phyloP scores from a whole-genome alignment of 2,329 filamentous ascomycete species.

The Parafenestella ontariensis region DNA sequence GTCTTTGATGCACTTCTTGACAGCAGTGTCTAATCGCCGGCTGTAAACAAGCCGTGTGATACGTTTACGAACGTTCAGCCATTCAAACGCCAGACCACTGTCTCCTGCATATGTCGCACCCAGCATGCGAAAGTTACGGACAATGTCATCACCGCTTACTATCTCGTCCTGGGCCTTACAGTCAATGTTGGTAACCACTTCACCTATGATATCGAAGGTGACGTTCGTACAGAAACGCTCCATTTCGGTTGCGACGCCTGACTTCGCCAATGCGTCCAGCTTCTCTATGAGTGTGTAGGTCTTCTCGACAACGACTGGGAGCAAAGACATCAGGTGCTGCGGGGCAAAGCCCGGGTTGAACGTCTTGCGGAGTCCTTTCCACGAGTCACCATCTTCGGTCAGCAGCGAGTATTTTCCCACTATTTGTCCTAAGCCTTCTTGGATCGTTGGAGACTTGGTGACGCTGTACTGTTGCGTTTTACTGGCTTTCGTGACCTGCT shows the following conservation, averaged over 20 bases:
- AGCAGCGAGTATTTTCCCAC: slow-evolving; percentile 42
- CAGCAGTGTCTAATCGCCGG: slow-evolving; percentile 29
- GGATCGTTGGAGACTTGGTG: slow-evolving; percentile 45
- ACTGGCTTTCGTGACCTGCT: slow-evolving; percentile 40
- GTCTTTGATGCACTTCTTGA: slow-evolving; percentile 35
- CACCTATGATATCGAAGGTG: slow-evolving; percentile 47
- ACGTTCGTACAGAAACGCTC: slow-evolving; percentile 41
- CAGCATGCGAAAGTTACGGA: slow-evolving; percentile 32
- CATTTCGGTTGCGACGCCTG: slow-evolving; percentile 33
- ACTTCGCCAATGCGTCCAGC: slow-evolving; percentile 35
- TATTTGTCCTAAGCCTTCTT: slow-evolving; percentile 19
- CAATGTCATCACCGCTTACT: slow-evolving; percentile 29
- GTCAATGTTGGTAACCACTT: slow-evolving; percentile 38
- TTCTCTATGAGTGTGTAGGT: slow-evolving; percentile 41
- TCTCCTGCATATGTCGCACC: slow-evolving; percentile 26
- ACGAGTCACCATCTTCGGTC: slow-evolving; percentile 34
- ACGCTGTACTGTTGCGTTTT: slow-evolving; percentile 41
- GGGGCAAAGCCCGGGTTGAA: slow-evolving; percentile 50
- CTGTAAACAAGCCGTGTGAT: slow-evolving; percentile 29
- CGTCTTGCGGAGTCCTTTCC: slow-evolving; percentile 45
- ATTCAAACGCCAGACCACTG: slow-evolving; percentile 27
- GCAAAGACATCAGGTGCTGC: slow-evolving; percentile 44
- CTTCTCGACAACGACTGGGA: slow-evolving; percentile 47
- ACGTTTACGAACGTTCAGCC: slow-evolving; percentile 28
- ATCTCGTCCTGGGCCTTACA: slow-evolving; percentile 36